phyloP scores from a whole-genome alignment of 129 eudicot genomes.

The Cynara cardunculus region DNA sequence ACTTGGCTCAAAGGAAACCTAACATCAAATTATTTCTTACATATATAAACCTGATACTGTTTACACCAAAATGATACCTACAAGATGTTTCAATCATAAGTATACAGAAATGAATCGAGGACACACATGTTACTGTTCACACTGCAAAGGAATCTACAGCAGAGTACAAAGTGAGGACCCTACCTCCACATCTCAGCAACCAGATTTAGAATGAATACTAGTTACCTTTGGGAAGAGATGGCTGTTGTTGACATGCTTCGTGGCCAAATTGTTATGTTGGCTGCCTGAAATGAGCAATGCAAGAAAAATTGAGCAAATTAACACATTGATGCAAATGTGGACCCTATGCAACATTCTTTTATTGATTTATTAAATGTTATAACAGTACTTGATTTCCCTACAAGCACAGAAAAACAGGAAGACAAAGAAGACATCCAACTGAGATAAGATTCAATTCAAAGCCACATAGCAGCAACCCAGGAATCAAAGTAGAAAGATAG shows the following conservation, averaged over 20 bases:
- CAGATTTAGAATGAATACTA: not conserved
- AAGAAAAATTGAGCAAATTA: not conserved
- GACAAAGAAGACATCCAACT: not conserved
- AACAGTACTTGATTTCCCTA: not conserved
- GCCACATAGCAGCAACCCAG: not conserved
- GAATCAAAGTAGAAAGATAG: not conserved
- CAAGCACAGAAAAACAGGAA: not conserved
- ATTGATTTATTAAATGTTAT: not conserved
- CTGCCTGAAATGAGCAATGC: conserved; percentile 2
- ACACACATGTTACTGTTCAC: not conserved
- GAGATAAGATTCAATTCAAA: not conserved
- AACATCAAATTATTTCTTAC: not conserved
- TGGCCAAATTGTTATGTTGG: not conserved
- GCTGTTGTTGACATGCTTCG: not conserved
- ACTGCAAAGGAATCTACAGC: not conserved
- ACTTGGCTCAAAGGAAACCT: not conserved
- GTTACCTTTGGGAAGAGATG: not conserved
- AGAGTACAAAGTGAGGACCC: not conserved
- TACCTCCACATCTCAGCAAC: not conserved
- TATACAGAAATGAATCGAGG: not conserved
- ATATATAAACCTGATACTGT: not conserved
- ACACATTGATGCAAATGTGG: not conserved
- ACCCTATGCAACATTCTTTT: not conserved
- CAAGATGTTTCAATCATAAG: not conserved
- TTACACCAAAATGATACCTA: not conserved